Evolutionary conservation across 2,329 filamentous ascomycete genomes (phyloP), one percentile per base, ranked within the genome.

Genomic region (Monilinia fructicola): DNA sequence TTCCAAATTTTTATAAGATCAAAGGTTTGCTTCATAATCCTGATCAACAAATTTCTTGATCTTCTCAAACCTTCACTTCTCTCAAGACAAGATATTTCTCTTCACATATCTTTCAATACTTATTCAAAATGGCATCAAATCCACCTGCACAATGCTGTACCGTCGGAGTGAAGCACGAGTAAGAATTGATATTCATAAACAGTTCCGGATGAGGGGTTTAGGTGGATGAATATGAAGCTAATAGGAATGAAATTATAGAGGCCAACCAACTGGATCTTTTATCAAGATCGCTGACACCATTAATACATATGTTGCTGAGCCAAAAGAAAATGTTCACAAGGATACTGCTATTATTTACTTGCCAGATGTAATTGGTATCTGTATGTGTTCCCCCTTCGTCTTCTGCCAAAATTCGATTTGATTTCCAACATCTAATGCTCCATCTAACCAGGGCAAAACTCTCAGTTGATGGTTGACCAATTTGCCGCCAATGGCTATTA

Each of bases 401-500:
- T 4, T 18, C 14, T 28, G 7, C 12, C 18, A 63, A 3, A 28
- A 1, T 7, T 12, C 10, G 46, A 42, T 40, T 2, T 16, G 23
- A 18, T n/a, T 21, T 5, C 55, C 23, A 53, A 18, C 28, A 38
- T 53, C 54, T 85, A 54, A 63, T 23, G 2, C 2, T 23, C 18
- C 44, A 18, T 14, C 12, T 4, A 35, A 46, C 4, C 23, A 65
- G 63, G 81, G 81, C 80, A 84, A 68, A 87, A 90, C 77, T 79
- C 81, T 74, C 78, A 88, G 78, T 80, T 90, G 69, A 84, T 92
- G 73, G 90, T 90, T 68, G 91, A 93, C 80, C 85, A 90, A 74
- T 90, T 84, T 76, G 91, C 91, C 67, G 85, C 85, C 70, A 89
- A 90, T 76, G 90, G 74, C 11, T 75, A 75, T 56, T 74, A 72